phyloP scores from a whole-genome alignment of 2,329 filamentous ascomycete genomes.

The Myriosclerotinia curreyana region DNA sequence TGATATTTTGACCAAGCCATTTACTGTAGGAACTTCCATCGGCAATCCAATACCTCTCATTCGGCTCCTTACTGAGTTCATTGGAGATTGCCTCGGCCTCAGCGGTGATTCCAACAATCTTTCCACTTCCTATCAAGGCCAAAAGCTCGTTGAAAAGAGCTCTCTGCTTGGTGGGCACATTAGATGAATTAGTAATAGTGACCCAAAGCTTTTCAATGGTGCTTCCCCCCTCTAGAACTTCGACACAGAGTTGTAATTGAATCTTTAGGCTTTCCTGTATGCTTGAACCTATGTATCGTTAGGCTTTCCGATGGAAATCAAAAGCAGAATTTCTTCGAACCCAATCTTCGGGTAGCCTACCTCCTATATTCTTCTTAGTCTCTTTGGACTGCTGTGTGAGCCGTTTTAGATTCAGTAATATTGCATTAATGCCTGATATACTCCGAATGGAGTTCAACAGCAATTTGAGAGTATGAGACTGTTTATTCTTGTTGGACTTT shows the following conservation, averaged over 20 bases:
- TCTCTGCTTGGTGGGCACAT: slow-evolving; percentile 44
- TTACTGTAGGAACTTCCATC: slow-evolving; percentile 35
- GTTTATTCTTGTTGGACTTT: slow-evolving; percentile 26
- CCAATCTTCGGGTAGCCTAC: not conserved
- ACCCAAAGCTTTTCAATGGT: slow-evolving; percentile 46
- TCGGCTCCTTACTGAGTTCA: slow-evolving; percentile 33
- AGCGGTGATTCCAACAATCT: slow-evolving; percentile 54
- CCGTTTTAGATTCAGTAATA: slow-evolving; percentile 65
- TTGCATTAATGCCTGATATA: slow-evolving; percentile 73
- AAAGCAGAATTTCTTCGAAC: not conserved
- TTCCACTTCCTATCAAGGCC: slow-evolving; percentile 57
- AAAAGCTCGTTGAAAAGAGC: slow-evolving; percentile 63
- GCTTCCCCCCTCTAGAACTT: slow-evolving; percentile 45
- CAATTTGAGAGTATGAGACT: slow-evolving; percentile 43
- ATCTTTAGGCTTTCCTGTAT: slow-evolving; percentile 40
- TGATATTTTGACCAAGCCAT: slow-evolving; percentile 38
- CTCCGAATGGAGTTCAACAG: slow-evolving; percentile 67
- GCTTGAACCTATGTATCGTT: slow-evolving; percentile 31
- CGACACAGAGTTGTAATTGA: slow-evolving; percentile 44
- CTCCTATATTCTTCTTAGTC: slow-evolving; percentile 32
- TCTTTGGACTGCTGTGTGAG: slow-evolving; percentile 53
- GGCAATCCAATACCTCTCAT: slow-evolving; percentile 36
- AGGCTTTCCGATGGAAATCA: not conserved
- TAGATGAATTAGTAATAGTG: slow-evolving; percentile 42
- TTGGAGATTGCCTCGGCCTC: slow-evolving; percentile 49